Evolutionary conservation across 1,284 basidiomycete genomes (phyloP), one percentile per base, ranked within the genome.

Genomic region (Mycosarcoma mackinlayi): DNA sequence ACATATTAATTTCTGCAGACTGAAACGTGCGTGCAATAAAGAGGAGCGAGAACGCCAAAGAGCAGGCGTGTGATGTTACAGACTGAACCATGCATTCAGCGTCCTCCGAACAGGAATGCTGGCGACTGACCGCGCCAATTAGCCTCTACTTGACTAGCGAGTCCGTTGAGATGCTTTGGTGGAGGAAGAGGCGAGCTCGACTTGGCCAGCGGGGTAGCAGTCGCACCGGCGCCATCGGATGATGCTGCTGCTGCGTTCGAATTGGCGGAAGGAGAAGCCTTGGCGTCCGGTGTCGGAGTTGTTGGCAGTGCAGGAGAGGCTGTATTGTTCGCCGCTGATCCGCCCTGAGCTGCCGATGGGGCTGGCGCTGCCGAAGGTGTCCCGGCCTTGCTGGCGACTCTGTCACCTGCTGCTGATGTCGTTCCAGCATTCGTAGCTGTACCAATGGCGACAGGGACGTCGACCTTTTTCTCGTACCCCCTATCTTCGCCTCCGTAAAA

Each of bases 401-500:
- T 59, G 4, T 63, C 55, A 3, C 13, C 47, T 4, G 16, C 53
- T 37, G 25, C 51, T 19, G 25, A 24, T 5, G n/a, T 37, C 5
- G 47, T 30, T 9, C 14, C 27, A 7, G 27, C 49, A 6, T 13
- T 37, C 23, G 44, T 39, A 8, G 35, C 6, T 14, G 37, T 14
- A 6, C 46, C 51, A 19, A 27, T 34, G 3, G 40, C 35, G 1
- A 25, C 3, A 6, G 42, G 28, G 10, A 39, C 57, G 23, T 71
- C 68, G 7, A 63, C 13, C 44, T 66, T 61, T 41, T 66, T 71
- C 37, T 72, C 64, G 35, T 62, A 73, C 0, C 57, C 73, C 30
- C 60, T 35, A 34, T 69, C 73, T 11, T 66, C 59, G 0, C 65
- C 65, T 1, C 75, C 75, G n/a, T 75, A 71, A 57, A 75, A 78